Percentiles rank a stretch among this genome's conserved stretches.
phyloP scores from a whole-genome alignment of 2,329 filamentous ascomycete species.

The Beauveria rudraprayagi region DNA sequence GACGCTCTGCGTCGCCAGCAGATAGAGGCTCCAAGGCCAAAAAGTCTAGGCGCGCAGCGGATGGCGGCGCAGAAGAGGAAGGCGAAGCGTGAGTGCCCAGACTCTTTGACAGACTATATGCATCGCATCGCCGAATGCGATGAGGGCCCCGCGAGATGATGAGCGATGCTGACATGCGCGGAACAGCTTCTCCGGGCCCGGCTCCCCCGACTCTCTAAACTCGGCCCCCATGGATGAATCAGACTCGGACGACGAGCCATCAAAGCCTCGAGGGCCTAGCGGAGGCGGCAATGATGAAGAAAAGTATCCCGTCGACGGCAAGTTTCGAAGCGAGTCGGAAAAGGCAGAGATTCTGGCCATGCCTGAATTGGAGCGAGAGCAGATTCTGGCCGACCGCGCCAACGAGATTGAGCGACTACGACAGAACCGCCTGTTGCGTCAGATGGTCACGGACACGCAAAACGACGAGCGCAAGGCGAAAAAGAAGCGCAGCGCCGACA shows the following conservation, averaged over 20 bases:
- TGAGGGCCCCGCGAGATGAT: conserved; percentile 5
- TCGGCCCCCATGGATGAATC: conserved; percentile 89
- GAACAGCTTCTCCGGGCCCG: conserved; percentile 59
- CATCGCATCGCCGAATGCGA: background rate
- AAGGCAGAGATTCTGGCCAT: conserved; percentile 74
- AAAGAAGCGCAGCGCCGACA: conserved; percentile 71
- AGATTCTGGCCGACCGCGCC: conserved; percentile 79
- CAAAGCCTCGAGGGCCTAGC: conserved; percentile 31
- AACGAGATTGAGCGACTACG: conserved; percentile 73
- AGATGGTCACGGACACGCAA: conserved; percentile 61
- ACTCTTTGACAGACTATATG: background rate
- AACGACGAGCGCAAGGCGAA: conserved; percentile 49
- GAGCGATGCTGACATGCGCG: background rate
- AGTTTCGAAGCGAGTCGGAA: conserved; percentile 66
- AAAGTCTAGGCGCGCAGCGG: conserved; percentile 39
- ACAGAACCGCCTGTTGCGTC: conserved; percentile 74
- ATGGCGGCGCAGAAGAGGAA: conserved; percentile 55
- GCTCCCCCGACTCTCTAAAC: conserved; percentile 65
- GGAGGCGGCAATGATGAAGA: conserved; percentile 47
- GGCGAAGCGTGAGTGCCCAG: conserved; percentile 32
- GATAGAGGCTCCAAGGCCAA: conserved; percentile 28
- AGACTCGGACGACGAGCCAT: conserved; percentile 52
- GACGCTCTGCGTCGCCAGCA: conserved; percentile 43
- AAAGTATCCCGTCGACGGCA: conserved; percentile 79
- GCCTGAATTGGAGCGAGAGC: conserved; percentile 85